Evolutionary conservation across 2,329 filamentous ascomycete genomes (phyloP), one percentile per base, ranked within the genome.

Genomic region (Basipetospora chlamydospora): DNA sequence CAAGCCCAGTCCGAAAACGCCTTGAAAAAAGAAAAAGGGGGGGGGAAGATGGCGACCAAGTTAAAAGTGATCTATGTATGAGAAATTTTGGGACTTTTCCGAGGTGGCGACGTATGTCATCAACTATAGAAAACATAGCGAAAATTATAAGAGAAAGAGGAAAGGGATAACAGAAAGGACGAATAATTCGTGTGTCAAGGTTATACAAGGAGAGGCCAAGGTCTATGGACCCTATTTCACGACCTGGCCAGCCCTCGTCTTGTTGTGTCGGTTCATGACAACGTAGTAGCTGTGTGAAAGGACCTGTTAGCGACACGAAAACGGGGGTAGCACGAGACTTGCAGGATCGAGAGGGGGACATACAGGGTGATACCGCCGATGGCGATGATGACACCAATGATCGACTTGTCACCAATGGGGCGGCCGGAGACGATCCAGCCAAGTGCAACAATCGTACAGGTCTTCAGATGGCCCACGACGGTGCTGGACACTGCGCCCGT

Each of bases 391-490:
- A 75, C 66, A 17, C 71, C 71, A 29, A 70, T 43, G 16, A 73
- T 51, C 5, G 66, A 66, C 50, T 63, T 70, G 47, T 74, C 70
- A 11, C 64, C 63, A 20, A 72, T 63, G 8, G 64, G 61, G n/a
- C 70, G 57, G 7, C 70, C 67, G 9, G 66, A 72, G 1, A 58
- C 61, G 39, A 61, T 57, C 74, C 74, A 79, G 21, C 74, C 73
- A 4, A 79, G 53, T 13, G 66, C 64, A n/a, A 78, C 72, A 43
- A 79, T 77, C 5, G 67, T 67, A 46, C 72, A 77, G 0, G 73
- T 79, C 55, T 79, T 79, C 25, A 76, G 57, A 46, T 79, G 73
- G 1, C 73, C 75, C 12, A 79, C 72, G 1, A 80, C 72, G 0
- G 74, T 77, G 45, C 72, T 77, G 6, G 72, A 73, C 4, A 79